These are phyloP conservation scores for Echium plantagineum DNA, from an alignment of 257 asterid species.

Conservation along the genomic window DNA sequence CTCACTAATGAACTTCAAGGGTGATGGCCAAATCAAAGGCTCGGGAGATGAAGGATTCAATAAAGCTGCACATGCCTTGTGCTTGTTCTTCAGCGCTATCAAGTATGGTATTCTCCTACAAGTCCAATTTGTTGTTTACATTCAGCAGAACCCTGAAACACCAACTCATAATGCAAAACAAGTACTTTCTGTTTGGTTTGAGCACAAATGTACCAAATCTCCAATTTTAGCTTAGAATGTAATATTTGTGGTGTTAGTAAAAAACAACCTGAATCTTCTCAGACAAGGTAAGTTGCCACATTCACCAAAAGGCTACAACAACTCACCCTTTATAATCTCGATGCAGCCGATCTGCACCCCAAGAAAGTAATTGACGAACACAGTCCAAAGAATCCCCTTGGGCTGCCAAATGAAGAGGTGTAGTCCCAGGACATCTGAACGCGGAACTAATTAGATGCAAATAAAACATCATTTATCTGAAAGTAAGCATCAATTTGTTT, in stretches of 20 bases:
- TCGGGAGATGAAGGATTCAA: conserved; percentile 73
- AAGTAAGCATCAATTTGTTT: not conserved
- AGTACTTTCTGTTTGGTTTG: too few relatives aligned
- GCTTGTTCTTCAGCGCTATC: conserved; percentile 68
- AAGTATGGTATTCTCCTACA: conserved; percentile 64
- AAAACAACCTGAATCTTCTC: too few relatives aligned
- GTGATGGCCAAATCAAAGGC: conserved; percentile 78
- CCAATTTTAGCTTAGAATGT: too few relatives aligned
- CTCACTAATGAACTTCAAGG: conserved; percentile 64
- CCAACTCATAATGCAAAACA: too few relatives aligned
- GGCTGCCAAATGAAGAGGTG: conserved; percentile 87
- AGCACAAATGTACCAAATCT: too few relatives aligned
- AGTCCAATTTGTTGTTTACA: too few relatives aligned
- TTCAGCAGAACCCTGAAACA: too few relatives aligned
- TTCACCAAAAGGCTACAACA: not conserved
- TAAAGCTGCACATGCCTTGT: conserved; percentile 58
- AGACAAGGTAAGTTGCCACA: not conserved
- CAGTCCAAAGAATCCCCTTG: conserved; percentile 75
- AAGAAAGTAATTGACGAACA: conserved; percentile 64
- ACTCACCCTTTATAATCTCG: conserved; percentile 71
- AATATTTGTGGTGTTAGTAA: too few relatives aligned
- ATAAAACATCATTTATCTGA: conserved; percentile 1
- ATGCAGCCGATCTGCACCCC: conserved; percentile 77
- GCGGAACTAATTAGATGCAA: not conserved
- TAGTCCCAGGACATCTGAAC: conserved; percentile 56